A percentile compares a stretch with the other conserved stretches of the same genome.
Conservation (phyloP, 352 stramenopile species). For the Globisporangium cederbergense region DNA sequence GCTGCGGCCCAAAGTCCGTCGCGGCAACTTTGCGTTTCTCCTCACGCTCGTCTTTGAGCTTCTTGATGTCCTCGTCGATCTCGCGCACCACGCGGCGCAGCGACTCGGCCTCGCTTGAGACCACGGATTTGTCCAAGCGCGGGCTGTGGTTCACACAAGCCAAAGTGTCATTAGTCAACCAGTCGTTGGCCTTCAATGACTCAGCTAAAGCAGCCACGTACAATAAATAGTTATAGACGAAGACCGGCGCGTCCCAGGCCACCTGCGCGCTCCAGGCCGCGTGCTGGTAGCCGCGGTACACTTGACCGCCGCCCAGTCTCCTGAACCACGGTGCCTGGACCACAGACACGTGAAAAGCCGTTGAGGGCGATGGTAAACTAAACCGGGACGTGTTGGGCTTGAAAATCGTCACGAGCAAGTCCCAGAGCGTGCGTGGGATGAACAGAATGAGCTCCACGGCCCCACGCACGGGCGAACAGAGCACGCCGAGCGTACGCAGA, state of each 20-base stretch:
- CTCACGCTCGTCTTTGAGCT: slow-evolving; percentile 47
- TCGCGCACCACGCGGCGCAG: slow-evolving; percentile 60
- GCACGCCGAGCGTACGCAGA: slow-evolving; percentile 49
- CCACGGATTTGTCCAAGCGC: slow-evolving; percentile 48
- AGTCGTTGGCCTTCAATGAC: no score
- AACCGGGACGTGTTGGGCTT: slow-evolving; percentile 31
- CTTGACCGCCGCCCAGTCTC: slow-evolving; percentile 45
- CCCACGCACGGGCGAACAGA: slow-evolving; percentile 49
- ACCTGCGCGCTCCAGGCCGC: slow-evolving; percentile 45
- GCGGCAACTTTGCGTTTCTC: slow-evolving; percentile 34
- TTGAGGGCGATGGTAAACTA: slow-evolving; percentile 18
- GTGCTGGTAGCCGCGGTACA: slow-evolving; percentile 45
- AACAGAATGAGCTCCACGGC: slow-evolving; percentile 53
- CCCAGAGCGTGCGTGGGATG: slow-evolving; percentile 40
- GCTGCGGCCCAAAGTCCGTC: slow-evolving; percentile 66
- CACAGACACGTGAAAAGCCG: slow-evolving; percentile 13
- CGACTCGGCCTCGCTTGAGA: slow-evolving; percentile 58
- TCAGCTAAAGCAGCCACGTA: slow-evolving; percentile 22
- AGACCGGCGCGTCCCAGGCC: slow-evolving; percentile 67
- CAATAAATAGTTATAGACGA: slow-evolving; percentile 75
- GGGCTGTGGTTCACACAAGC: slow-evolving; percentile 31
- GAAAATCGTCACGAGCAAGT: slow-evolving; percentile 35
- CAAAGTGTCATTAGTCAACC: background rate
- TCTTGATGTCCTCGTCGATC: slow-evolving; percentile 61
- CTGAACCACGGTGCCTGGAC: slow-evolving; percentile 49